Evolutionary conservation across 495 filamentous ascomycete genomes (phyloP), one percentile per base, ranked within the genome.

Genomic region (Barbatosphaeria neglecta): DNA sequence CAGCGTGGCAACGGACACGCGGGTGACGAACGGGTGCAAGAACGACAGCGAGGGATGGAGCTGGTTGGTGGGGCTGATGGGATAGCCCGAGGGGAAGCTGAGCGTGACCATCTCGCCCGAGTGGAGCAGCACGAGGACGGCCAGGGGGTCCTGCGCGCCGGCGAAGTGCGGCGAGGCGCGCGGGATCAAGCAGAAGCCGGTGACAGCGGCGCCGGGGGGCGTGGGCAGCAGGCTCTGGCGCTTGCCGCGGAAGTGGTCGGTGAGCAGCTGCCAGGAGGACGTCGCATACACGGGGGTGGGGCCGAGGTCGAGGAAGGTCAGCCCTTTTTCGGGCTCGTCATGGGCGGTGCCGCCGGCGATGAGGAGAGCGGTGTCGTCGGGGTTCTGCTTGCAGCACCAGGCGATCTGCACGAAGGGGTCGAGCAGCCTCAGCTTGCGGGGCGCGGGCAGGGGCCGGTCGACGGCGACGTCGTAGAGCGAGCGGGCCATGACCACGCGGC

Each of bases 361-460:
- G 37, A 98, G 59, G 7, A 98, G 71, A 4, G 80, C 90, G 37
- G 90, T 96, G 58, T 97, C 90, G 56, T 98, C 92, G 2, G 87
- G 83, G 46, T 95, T 90, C 49, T 80, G 74, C 56, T 92, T 93
- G 18, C 84, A 85, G 65, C 92, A 97, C 93, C 93, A 98, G 9
- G 80, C 73, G 31, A 95, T 73, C 46, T 78, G 77, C 41, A 78
- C 76, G 41, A 92, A 78, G 8, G 90, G 88, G 52, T 47, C 78
- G 59, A 43, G 61, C 64, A 19, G 68, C 70, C 20, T 65, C 51
- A 16, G 61, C 55, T 17, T 65, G 59, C 17, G 33, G 9, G 62
- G 58, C 28, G 64, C 57, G 20, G 65, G 61, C 9, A 63, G 65
- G 6, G 71, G 67, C 27, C 70, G 65, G 23, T 94, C 74, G 33